Base-by-base conservation (phyloP, 441 rosid genomes). In the Bruguiera hainesii region DNA sequence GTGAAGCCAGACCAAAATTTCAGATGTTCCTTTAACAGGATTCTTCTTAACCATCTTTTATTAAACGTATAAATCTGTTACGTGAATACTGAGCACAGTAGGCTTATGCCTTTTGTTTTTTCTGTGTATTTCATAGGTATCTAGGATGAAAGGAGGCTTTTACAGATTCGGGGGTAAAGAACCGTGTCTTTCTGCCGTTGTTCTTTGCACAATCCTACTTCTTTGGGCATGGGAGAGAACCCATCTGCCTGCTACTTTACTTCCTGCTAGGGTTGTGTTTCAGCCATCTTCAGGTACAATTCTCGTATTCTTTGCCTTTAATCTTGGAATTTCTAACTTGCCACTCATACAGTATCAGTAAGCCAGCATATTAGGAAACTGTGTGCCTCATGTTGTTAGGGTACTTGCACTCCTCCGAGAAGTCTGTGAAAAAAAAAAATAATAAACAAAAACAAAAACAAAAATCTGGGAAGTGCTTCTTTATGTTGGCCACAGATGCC, bases 181-280 rank as follows among this genome's bases (percentile, higher is more conserved):
- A 49, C 55, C 87, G 48, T 84, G 86, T 71, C 72, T 89, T 56
- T 56, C 87, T 61, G 86, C 89, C 58, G 79, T 86, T 78, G 84
- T 90, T 46, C 63, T 83, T 39, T 80, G 87, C 74, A 79, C 86
- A 63, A 83, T 83, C 23, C 68, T 87, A 60, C 77, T 89, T 51
- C 59, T 88, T 11, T 89, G 93, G 87, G 74, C 91, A 71, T 90
- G 90, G 94, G 85, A 89, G 65, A 81, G 82, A 74, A 75, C 81
- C 33, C 92, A 90, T 1, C 61, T 77, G 65, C 81, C 75, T 29
- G 50, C 85, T 20, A 60, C 87, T 35, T 76, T 78, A n/a, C 86
- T 86, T 61, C 93, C 83, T 7, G 86, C 86, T 16, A 80, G 77
- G 68, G 72, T 68, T 69, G 70, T 69, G 67, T 58, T 90, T 64